Conservation (phyloP, 306 rosid genomes). For the Lathyrus sativus region DNA sequence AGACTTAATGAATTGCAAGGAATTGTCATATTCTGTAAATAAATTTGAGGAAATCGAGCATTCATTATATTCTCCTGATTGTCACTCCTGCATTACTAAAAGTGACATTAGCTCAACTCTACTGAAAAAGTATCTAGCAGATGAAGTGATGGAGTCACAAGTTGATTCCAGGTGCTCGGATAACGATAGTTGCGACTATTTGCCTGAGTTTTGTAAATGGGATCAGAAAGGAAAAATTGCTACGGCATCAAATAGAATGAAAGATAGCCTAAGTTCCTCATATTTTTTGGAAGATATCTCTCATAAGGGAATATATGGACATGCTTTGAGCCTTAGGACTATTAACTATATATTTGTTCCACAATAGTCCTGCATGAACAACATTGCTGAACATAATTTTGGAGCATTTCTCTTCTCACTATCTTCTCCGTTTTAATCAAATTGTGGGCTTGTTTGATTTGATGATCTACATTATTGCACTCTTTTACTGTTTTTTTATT, state of each 20-base stretch:
- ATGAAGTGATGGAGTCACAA: slow-evolving; percentile 34
- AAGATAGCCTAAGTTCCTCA: too few relatives aligned
- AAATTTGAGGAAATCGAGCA: slow-evolving; percentile 39
- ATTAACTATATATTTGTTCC: too few relatives aligned
- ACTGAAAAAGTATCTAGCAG: slow-evolving; percentile 28
- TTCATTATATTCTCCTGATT: slow-evolving; percentile 38
- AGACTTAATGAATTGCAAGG: slow-evolving; percentile 28
- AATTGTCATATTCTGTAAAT: slow-evolving; percentile 24
- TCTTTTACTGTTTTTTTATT: too few relatives aligned
- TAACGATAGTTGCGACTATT: slow-evolving; percentile 32
- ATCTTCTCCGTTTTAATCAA: too few relatives aligned
- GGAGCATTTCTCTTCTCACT: too few relatives aligned
- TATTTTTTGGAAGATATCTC: too few relatives aligned
- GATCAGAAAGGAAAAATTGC: slow-evolving; percentile 57
- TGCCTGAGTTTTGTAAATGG: slow-evolving; percentile 49
- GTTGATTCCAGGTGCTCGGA: slow-evolving; percentile 29
- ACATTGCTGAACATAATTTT: too few relatives aligned
- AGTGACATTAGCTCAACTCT: slow-evolving; percentile 8
- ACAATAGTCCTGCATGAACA: too few relatives aligned
- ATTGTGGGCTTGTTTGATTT: too few relatives aligned
- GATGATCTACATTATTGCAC: too few relatives aligned
- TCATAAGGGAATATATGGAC: too few relatives aligned
- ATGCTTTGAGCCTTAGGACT: too few relatives aligned
- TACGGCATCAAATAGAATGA: slow-evolving; percentile 29
- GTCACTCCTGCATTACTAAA: slow-evolving; percentile 18